Percentiles rank a stretch among this genome's conserved stretches.
phyloP scores from a whole-genome alignment of 805 yeast species.

The Monosporozyma yasuniensis region DNA sequence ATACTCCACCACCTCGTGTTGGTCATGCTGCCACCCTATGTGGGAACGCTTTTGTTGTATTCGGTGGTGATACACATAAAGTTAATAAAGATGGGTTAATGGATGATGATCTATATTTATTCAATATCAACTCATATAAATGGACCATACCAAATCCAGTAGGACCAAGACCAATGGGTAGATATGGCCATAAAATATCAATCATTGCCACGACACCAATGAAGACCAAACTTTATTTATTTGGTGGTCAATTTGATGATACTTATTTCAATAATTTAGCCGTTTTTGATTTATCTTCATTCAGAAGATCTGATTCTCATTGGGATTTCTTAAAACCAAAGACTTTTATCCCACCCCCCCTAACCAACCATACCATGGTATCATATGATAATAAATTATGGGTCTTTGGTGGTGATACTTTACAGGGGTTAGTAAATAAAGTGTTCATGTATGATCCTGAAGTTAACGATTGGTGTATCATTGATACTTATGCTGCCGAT shows the following conservation, averaged over 20 bases:
- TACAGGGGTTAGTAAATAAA: constrained; percentile 60
- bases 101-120: constrained; percentile 83
- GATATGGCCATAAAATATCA: constrained; percentile 88
- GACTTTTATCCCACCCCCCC: constrained; percentile 52
- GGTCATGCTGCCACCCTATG: constrained; percentile 89
- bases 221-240: constrained; percentile 59
- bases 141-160: constrained; percentile 73
- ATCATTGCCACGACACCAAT: constrained; percentile 57
- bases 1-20: constrained; percentile 90
- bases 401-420: constrained; percentile 88
- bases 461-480: constrained; percentile 58
- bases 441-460: constrained; percentile 73
- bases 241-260: constrained; percentile 92
- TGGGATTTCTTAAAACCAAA: constrained; percentile 69
- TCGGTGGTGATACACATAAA: constrained; percentile 91
- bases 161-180: constrained; percentile 76
- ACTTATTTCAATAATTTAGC: constrained; percentile 74
- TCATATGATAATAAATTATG: constrained; percentile 70
- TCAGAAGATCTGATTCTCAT: constrained; percentile 70
- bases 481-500: constrained; percentile 42
- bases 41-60: constrained; percentile 90
- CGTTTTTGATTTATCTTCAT: constrained; percentile 77
- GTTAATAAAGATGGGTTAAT: constrained; percentile 70
- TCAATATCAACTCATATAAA: constrained; percentile 66
- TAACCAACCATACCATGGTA: constrained; percentile 86